A percentile compares a stretch with the other conserved stretches of the same genome.
phyloP scores from a whole-genome alignment of 108 stramenopile species.

The Nannochloropsis gaditana region DNA sequence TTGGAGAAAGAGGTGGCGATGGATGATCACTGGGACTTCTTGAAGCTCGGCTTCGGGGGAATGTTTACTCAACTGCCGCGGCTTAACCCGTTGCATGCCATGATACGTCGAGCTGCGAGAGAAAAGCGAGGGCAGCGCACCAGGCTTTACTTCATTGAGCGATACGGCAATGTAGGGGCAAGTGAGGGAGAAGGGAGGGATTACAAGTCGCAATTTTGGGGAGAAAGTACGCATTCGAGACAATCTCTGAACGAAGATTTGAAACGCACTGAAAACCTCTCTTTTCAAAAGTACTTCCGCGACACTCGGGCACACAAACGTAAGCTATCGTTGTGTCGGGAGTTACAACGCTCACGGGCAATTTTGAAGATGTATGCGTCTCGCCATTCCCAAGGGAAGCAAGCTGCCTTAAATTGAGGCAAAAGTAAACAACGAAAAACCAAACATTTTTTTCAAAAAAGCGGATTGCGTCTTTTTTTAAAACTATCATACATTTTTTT shows the following conservation, averaged over 20 bases:
- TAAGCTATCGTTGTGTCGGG: neutral
- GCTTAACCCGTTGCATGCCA: neutral
- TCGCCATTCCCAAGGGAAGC: neutral
- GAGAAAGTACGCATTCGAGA: neutral
- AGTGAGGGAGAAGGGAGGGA: neutral
- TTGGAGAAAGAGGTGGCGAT: neutral
- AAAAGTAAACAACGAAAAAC: neutral
- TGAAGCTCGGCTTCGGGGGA: neutral
- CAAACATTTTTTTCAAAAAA: neutral
- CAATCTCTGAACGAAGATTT: neutral
- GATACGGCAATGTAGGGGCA: neutral
- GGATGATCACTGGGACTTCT: slow-evolving; percentile 2
- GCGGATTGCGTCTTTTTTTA: neutral
- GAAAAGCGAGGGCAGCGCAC: neutral
- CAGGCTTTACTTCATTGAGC: neutral
- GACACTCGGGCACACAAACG: neutral
- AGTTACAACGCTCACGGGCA: neutral
- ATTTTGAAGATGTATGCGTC: neutral
- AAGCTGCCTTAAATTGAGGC: neutral
- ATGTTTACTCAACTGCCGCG: slow-evolving; percentile 6
- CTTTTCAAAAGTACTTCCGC: neutral
- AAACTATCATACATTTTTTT: neutral
- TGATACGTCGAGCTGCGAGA: neutral
- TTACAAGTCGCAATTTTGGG: neutral
- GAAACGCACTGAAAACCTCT: neutral